Evolutionary conservation across 768 basidiomycete species (phyloP).

Genomic region (Naematelia encephala): DNA sequence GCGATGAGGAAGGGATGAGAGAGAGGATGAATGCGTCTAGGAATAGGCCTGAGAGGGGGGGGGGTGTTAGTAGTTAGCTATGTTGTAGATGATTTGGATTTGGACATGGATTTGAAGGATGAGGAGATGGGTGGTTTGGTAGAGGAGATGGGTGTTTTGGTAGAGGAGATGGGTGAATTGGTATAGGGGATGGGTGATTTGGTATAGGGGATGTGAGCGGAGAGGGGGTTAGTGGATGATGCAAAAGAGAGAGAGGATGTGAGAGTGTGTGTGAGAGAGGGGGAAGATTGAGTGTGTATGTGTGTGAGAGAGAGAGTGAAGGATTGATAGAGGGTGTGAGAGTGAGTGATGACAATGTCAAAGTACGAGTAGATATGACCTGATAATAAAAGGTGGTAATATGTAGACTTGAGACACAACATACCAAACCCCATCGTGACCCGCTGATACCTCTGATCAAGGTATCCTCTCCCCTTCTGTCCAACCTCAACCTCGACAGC

Average conservation of each 20-base stretch:
- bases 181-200: too few species aligned
- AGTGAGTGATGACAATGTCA: not conserved
- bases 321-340: not conserved
- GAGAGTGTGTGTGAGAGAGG: too few species aligned
- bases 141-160: too few species aligned
- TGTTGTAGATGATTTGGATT: too few species aligned
- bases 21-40: conserved; percentile 47
- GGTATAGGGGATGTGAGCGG: too few species aligned
- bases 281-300: too few species aligned
- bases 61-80: too few species aligned
- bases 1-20: conserved; percentile 24
- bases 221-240: not conserved
- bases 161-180: too few species aligned
- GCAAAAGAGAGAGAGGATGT: not conserved
- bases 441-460: conserved; percentile 36
- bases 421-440: conserved; percentile 45
- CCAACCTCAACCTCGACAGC: conserved; percentile 44
- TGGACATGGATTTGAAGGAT: not conserved
- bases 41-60: conserved; percentile 46
- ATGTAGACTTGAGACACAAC: too few species aligned
- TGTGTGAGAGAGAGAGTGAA: not conserved
- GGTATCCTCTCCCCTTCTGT: conserved; percentile 38
- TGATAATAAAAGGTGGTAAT: not conserved
- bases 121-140: too few species aligned
- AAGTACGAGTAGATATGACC: not conserved